Evolutionary conservation across 805 yeast species (phyloP), one percentile per base, ranked within the genome.

Genomic region (Wickerhamiella brachini): DNA sequence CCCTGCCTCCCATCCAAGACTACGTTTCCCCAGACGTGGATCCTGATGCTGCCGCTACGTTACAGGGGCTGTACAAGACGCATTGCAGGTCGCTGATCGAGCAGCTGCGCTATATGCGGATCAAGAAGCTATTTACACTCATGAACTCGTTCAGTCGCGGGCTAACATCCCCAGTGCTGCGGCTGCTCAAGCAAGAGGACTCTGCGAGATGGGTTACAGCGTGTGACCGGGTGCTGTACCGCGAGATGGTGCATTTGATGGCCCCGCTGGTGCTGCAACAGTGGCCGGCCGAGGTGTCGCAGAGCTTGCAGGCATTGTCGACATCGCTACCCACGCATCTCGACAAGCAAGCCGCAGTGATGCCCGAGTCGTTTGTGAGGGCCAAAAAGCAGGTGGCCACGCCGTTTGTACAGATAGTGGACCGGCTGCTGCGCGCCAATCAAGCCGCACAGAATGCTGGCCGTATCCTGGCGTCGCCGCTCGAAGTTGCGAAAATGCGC

Each of bases 21-120:
- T 74, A 66, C 54, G 57, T 80, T 20, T 72, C 77, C 1, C 56
- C 65, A 9, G 73, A 70, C 26, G 62, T 68, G 4, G 85, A 80
- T 54, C 61, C 62, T 20, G 86, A 81, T 57, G 73, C 78, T 37
- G 79, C 80, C 2, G 79, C 76, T 18, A 79, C 85, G 0, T 68
- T 86, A 47, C 74, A 73, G 51, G 78, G 80, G 2, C 63, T 81
- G 18, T 85, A 85, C 66, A 75, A 72, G 53, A 72, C 79, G 8
- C 81, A 83, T 61, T 81, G 87, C 59, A 75, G 76, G 39, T 65
- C 80, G 5, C 65, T 84, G 31, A 79, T 83, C 53, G 86, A 83
- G 54, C 72, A 78, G 47, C 66, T 86, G 51, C 71, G 89, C 54
- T 80, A 71, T 60, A 75, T 85, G 79, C 84, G 81, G 52, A 64